Conservation (phyloP, 2,329 filamentous ascomycete species). For the Mariannaea sp. region DNA sequence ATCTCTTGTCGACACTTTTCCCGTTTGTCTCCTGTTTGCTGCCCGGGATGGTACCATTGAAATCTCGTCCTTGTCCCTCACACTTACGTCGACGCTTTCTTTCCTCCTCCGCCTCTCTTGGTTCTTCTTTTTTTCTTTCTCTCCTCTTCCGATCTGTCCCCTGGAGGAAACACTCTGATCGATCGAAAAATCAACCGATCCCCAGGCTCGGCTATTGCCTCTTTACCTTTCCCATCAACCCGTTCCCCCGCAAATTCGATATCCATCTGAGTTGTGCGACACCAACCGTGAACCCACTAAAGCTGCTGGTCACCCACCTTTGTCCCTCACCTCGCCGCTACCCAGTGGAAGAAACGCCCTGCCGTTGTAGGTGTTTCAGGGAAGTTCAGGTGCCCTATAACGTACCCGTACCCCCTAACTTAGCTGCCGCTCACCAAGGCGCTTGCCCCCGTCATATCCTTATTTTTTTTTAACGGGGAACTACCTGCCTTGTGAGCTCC, state of each 20-base stretch:
- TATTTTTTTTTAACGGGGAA: conserved; percentile 10
- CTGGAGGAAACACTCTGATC: not conserved
- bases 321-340: conserved; percentile 1
- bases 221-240: not conserved
- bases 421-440: conserved; percentile 19
- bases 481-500: not conserved
- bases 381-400: conserved; percentile 13
- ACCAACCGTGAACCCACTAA: not conserved
- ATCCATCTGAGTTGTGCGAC: not conserved
- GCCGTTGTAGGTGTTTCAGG: conserved; percentile 10
- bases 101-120: not conserved
- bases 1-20: conserved; percentile 10
- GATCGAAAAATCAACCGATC: not conserved
- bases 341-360: conserved; percentile 10
- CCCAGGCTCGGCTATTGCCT: not conserved
- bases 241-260: not conserved
- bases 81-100: conserved; percentile 1
- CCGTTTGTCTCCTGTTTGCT: conserved; percentile 6
- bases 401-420: too few relatives aligned
- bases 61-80: conserved; percentile 14
- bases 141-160: not conserved
- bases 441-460: too few relatives aligned
- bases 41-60: conserved; percentile 15
- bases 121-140: not conserved
- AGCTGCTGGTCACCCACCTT: too few relatives aligned